phyloP scores from a whole-genome alignment of 2,329 filamentous ascomycete species.

The Pseudogymnoascus sp. region DNA sequence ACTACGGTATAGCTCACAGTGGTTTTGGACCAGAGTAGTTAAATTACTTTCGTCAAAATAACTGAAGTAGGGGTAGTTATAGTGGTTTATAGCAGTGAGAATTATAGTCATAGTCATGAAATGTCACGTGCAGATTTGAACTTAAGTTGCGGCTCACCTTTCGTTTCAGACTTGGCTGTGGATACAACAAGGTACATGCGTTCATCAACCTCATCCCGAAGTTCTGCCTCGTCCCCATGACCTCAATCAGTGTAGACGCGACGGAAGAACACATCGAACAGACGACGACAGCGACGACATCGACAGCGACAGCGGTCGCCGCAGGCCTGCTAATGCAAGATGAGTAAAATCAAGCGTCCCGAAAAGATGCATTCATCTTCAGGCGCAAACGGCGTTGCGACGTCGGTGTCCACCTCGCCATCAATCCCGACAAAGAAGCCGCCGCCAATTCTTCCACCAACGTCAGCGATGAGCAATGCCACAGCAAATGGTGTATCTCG shows the following conservation, averaged over 20 bases:
- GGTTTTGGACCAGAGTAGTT: not conserved
- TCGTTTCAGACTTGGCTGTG: conserved; percentile 8
- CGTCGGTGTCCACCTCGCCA: conserved; percentile 32
- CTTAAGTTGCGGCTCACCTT: not conserved
- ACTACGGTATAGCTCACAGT: not conserved
- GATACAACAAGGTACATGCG: conserved; percentile 6
- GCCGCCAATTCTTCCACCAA: conserved; percentile 44
- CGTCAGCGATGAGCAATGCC: conserved; percentile 38
- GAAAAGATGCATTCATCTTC: conserved; percentile 6
- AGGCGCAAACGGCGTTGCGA: conserved; percentile 10
- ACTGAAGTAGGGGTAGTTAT: not conserved
- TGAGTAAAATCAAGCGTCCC: conserved; percentile 10
- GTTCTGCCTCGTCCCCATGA: conserved; percentile 7
- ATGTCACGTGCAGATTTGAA: not conserved
- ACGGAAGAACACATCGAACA: conserved; percentile 2
- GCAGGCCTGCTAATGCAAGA: conserved; percentile 6
- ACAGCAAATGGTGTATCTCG: conserved; percentile 33
- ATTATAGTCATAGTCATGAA: not conserved
- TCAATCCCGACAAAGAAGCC: conserved; percentile 46
- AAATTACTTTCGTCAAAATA: not conserved
- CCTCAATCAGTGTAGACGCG: conserved; percentile 4
- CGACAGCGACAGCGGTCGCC: conserved; percentile 4
- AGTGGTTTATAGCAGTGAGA: not conserved
- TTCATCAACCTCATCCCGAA: conserved; percentile 8
- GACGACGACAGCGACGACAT: conserved; percentile 1